Conservation (phyloP, 768 basidiomycete genomes). For the Auriscalpium vulgare region DNA sequence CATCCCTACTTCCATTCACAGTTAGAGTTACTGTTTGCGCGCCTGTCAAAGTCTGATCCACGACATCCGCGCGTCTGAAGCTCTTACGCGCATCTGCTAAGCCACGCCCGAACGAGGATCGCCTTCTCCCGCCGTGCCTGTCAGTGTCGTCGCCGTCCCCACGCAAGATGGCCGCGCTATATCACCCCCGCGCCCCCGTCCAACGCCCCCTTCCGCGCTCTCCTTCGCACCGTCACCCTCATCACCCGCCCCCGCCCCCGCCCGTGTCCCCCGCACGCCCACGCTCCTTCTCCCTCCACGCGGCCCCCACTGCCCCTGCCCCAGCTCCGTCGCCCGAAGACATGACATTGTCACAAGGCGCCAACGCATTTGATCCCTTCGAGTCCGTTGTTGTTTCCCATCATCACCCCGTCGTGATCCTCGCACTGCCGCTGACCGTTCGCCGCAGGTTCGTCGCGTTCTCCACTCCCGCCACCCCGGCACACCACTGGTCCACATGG, state of each 20-base stretch:
- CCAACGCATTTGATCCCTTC: too few relatives aligned
- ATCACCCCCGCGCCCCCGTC: neutral
- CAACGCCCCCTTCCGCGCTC: neutral
- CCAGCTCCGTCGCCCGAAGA: neutral
- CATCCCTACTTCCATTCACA: too few relatives aligned
- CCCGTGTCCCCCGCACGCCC: neutral
- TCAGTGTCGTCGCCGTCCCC: neutral
- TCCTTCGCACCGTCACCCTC: neutral
- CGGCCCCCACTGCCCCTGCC: neutral
- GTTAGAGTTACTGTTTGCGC: too few relatives aligned
- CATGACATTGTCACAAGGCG: neutral
- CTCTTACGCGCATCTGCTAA: too few relatives aligned
- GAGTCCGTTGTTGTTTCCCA: too few relatives aligned
- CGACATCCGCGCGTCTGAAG: too few relatives aligned
- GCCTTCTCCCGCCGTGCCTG: neutral
- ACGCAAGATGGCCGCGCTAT: neutral
- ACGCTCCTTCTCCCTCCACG: neutral
- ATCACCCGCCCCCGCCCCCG: neutral
- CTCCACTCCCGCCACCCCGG: neutral
- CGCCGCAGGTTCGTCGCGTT: neutral
- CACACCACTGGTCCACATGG: neutral
- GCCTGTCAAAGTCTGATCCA: too few relatives aligned
- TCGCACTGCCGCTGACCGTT: neutral
- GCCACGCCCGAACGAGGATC: neutral
- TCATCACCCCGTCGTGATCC: too few relatives aligned